phyloP scores from a whole-genome alignment of 306 rosid species.

The Canavalia ensiformis region DNA sequence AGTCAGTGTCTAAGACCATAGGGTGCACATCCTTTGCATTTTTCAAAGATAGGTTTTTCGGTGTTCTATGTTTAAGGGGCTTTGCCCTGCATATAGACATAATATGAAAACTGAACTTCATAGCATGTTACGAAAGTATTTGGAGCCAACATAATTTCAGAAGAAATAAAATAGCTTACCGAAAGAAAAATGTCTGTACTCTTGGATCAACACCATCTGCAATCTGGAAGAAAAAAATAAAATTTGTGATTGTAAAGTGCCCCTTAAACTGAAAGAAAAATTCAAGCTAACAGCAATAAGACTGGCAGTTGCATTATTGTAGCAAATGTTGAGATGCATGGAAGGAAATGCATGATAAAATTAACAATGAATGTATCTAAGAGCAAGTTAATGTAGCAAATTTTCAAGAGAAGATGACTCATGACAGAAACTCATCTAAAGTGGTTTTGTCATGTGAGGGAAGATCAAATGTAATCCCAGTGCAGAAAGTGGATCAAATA shows the following conservation, averaged over 20 bases:
- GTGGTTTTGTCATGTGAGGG: slow-evolving; percentile 8
- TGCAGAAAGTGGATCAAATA: neutral
- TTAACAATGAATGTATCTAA: neutral
- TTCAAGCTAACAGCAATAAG: slow-evolving; percentile 12
- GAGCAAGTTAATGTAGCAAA: neutral
- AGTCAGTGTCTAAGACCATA: slow-evolving; percentile 50
- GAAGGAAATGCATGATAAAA: slow-evolving; percentile 13
- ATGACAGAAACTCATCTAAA: neutral
- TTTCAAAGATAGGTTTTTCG: slow-evolving; percentile 51
- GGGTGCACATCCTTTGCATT: slow-evolving; percentile 60
- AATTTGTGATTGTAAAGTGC: neutral
- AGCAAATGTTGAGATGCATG: slow-evolving; percentile 15
- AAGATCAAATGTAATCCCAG: neutral
- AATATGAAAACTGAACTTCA: slow-evolving; percentile 37
- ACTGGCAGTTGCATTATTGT: neutral
- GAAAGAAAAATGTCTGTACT: slow-evolving; percentile 68
- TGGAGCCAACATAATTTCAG: slow-evolving; percentile 20
- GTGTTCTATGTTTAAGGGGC: slow-evolving; percentile 66
- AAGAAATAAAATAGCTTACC: slow-evolving; percentile 57
- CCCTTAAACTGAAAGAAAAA: slow-evolving; percentile 11
- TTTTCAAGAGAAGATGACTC: slow-evolving; percentile 5
- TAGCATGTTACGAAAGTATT: slow-evolving; percentile 38
- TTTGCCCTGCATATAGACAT: slow-evolving; percentile 64
- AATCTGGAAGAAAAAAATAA: slow-evolving; percentile 56
- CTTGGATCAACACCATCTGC: slow-evolving; percentile 81